phyloP scores from a whole-genome alignment of 345 rosid genomes.

The Barbarea vulgaris region DNA sequence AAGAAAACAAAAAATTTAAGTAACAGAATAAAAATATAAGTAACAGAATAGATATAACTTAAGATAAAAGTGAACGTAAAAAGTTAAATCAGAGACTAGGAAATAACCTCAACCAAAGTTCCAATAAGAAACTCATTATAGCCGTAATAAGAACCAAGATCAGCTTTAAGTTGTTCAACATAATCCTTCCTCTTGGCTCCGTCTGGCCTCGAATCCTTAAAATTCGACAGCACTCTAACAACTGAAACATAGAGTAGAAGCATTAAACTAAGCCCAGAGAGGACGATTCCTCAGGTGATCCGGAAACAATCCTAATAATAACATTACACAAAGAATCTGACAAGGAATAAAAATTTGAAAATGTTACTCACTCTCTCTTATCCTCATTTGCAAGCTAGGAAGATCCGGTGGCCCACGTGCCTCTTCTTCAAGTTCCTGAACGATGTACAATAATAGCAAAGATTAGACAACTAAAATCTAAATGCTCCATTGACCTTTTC shows the following conservation, averaged over 20 bases:
- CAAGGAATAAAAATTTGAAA: constrained; percentile 1
- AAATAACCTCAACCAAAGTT: constrained; percentile 72
- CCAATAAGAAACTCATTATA: constrained; percentile 90
- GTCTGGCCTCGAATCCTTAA: constrained; percentile 67
- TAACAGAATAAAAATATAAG: constrained; percentile 11
- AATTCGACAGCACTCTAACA: constrained; percentile 82
- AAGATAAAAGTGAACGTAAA: constrained; percentile 1
- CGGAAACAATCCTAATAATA: constrained; percentile 2
- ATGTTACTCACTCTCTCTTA: constrained; percentile 68
- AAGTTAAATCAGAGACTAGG: background rate
- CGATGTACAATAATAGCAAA: constrained; percentile 4
- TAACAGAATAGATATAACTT: background rate
- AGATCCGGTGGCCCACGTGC: constrained; percentile 70
- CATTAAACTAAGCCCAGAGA: constrained; percentile 6
- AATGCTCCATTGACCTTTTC: too few species aligned
- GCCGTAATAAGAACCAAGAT: constrained; percentile 79
- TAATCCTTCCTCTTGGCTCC: constrained; percentile 71
- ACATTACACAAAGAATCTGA: background rate
- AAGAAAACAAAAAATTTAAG: background rate
- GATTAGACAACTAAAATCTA: background rate
- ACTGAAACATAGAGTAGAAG: constrained; percentile 45
- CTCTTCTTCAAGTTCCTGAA: constrained; percentile 86
- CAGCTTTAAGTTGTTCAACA: constrained; percentile 67
- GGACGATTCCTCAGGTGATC: background rate
- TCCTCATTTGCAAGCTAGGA: constrained; percentile 69